Evolutionary conservation across 2,329 filamentous ascomycete species (phyloP).

Genomic region (Fusarium redolens): DNA sequence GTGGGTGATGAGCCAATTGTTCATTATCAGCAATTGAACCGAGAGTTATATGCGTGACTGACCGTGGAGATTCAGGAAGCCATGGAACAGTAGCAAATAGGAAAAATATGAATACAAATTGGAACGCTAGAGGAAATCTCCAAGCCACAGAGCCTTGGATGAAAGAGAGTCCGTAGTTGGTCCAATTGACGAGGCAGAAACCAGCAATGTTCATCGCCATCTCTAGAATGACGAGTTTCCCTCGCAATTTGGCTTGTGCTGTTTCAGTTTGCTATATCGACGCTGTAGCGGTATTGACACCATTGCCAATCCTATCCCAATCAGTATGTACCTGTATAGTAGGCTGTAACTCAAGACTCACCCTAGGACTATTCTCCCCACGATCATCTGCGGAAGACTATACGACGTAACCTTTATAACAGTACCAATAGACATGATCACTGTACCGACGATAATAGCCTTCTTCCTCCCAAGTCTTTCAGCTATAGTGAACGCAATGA

Average conservation of each 20-base stretch:
- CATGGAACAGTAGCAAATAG: slow-evolving; percentile 47
- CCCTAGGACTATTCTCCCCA: slow-evolving; percentile 11
- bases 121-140: slow-evolving; percentile 58
- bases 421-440: slow-evolving; percentile 25
- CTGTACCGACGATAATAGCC: slow-evolving; percentile 15
- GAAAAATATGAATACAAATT: slow-evolving; percentile 55
- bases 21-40: fast-evolving
- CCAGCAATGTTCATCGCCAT: slow-evolving; percentile 30
- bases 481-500: slow-evolving; percentile 21
- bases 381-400: slow-evolving; percentile 29
- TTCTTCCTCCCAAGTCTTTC: slow-evolving; percentile 23
- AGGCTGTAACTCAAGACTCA: no score
- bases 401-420: slow-evolving; percentile 25
- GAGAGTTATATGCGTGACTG: fast-evolving
- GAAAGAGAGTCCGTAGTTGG: slow-evolving; percentile 54
- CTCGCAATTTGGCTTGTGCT: slow-evolving; percentile 12
- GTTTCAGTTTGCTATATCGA: slow-evolving; percentile 33
- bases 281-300: slow-evolving; percentile 48
- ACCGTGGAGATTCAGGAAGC: slow-evolving; percentile 33
- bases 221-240: slow-evolving; percentile 17
- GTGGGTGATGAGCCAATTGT: slow-evolving; percentile 27
- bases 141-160: slow-evolving; percentile 49
- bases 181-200: slow-evolving; percentile 48
- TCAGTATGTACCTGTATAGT: background rate
- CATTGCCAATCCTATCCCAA: slow-evolving; percentile 4